Evolutionary conservation across 208 protist genomes (phyloP), one percentile per base, ranked within the genome.

Genomic region (Wallacemonas collosoma): DNA sequence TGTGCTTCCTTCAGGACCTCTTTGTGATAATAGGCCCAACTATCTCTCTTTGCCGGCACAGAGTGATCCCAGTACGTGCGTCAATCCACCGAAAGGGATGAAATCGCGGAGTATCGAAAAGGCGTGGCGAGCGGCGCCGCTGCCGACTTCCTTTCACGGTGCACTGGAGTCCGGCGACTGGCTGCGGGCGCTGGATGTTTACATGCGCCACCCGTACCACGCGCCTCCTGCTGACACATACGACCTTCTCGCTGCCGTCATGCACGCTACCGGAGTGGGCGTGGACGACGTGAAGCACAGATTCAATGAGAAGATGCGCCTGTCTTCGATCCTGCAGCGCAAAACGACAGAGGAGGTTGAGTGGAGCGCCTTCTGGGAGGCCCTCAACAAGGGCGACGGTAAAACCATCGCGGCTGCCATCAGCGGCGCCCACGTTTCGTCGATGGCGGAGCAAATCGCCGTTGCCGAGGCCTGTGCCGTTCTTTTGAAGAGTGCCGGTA

Each of bases 401-500:
- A 85, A 85, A 61, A 88, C 79, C 26, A 96, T 96, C 66, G 91
- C 82, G 53, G 83, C 81, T 0, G 92, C 89, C 2, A 72, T 95
- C 15, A 74, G 58, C 26, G 92, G 82, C 2, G 89, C 89, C 0
- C 71, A 69, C 48, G 72, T 96, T 15, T 65, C 73, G 12, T 70
- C 74, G 53, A 47, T 77, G 2, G 41, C 73, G 44, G 75, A 81
- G 71, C 92, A 96, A 76, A 85, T 95, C 40, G 84, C 85, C 15
- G 84, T 93, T 39, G 92, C 92, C 5, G 92, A 96, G 82, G 87
- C 89, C 11, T 96, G 92, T 65, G 92, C 92, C 41, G 88, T 96
- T 7, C 82, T 96, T 69, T 73, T 96, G 54, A 89, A 90, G 64
- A 56, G 62, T 11, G 86, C 86, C 3, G 92, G 92, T 2, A 74